These are phyloP conservation scores for Ceriops zippeliana DNA, from an alignment of 345 rosid genomes.

Conservation along the genomic window DNA sequence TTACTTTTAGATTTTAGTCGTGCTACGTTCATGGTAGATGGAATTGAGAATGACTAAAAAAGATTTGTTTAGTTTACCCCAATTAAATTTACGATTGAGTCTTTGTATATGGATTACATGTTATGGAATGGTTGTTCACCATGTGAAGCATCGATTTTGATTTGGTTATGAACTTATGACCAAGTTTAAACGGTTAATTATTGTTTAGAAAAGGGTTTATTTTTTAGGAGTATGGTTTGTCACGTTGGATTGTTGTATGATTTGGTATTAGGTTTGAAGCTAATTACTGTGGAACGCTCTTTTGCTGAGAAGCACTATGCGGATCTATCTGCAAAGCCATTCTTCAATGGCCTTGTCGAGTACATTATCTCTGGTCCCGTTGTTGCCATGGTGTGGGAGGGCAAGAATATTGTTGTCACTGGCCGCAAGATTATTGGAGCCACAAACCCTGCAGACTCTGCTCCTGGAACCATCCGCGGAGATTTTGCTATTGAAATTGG, in stretches of 20 bases:
- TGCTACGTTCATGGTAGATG: no score
- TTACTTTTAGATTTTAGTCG: neutral
- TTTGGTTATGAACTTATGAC: no score
- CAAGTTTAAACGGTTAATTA: no score
- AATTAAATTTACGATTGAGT: no score
- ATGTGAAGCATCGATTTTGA: no score
- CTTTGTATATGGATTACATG: no score
- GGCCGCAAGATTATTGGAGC: conserved; percentile 94
- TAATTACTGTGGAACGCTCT: conserved; percentile 58
- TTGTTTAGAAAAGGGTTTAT: neutral
- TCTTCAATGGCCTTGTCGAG: conserved; percentile 83
- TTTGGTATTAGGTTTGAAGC: conserved; percentile 57
- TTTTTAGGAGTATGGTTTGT: neutral
- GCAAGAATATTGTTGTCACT: conserved; percentile 75
- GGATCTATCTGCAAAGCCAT: conserved; percentile 79
- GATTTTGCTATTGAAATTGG: conserved; percentile 86
- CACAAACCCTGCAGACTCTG: conserved; percentile 89
- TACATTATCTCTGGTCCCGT: conserved; percentile 95
- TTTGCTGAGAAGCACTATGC: conserved; percentile 89
- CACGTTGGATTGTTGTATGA: neutral
- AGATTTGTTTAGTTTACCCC: no score
- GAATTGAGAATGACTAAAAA: no score
- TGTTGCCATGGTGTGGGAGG: conserved; percentile 97
- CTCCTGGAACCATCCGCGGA: conserved; percentile 96
- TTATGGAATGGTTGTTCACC: no score